These are phyloP conservation scores for Nigrospora osmanthi DNA, from an alignment of 2,329 filamentous ascomycete species.

Conservation along the genomic window DNA sequence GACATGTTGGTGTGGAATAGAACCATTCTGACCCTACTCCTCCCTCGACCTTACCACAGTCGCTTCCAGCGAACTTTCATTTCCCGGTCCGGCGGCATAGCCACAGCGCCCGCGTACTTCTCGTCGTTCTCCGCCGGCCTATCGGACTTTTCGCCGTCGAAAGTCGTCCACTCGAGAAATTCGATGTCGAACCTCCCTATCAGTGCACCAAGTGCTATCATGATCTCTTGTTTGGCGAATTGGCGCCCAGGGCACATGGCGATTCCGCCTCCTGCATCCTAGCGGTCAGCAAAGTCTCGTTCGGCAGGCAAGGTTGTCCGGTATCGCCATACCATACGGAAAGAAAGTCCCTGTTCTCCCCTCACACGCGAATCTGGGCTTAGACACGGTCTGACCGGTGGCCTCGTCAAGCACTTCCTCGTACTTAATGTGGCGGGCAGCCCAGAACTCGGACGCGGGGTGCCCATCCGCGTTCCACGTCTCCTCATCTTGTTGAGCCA, in stretches of 20 bases:
- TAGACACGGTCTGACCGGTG: not conserved
- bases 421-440: constrained; percentile 1
- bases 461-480: constrained; percentile 11
- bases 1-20: no score
- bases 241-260: constrained; percentile 28
- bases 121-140: constrained; percentile 2
- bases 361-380: not conserved
- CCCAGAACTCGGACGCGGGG: constrained; percentile 15
- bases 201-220: constrained; percentile 22
- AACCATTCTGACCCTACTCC: not conserved
- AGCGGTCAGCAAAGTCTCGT: no score
- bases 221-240: constrained; percentile 30
- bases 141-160: constrained; percentile 3
- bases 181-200: constrained; percentile 22
- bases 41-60: not conserved
- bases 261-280: constrained; percentile 20
- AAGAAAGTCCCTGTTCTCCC: not conserved
- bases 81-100: constrained; percentile 6
- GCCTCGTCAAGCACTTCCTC: not conserved
- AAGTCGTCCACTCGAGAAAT: constrained; percentile 8
- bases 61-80: constrained; percentile 5
- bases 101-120: not conserved
- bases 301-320: constrained; percentile 1
- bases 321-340: not conserved
- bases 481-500: constrained; percentile 12